These are phyloP conservation scores for Neonectria magnoliae DNA, from an alignment of 2,329 filamentous ascomycete species.

Conservation along the genomic window DNA sequence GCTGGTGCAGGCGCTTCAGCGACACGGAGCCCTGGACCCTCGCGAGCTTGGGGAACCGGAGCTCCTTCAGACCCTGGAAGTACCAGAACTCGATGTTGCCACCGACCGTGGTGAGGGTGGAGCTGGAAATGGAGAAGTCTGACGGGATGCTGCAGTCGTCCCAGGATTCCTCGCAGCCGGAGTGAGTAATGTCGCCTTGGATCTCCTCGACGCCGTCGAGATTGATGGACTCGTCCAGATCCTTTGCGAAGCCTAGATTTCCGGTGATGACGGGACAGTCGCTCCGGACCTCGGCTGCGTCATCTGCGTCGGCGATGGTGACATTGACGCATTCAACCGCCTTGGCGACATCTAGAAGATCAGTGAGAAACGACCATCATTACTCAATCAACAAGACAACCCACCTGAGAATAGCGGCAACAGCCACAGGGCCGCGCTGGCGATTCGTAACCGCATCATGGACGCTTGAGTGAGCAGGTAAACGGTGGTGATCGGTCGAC, in stretches of 20 bases:
- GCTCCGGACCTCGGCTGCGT: constrained; percentile 21
- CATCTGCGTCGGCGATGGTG: constrained; percentile 24
- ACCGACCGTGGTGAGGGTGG: constrained; percentile 24
- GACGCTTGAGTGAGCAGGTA: not conserved
- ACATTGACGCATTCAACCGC: constrained; percentile 25
- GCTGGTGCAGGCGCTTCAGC: constrained; percentile 20
- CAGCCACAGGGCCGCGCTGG: constrained; percentile 8
- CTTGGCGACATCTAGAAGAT: constrained; percentile 1
- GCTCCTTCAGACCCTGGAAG: constrained; percentile 27
- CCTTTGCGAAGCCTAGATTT: constrained; percentile 7
- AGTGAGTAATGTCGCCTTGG: constrained; percentile 18
- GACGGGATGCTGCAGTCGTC: constrained; percentile 6
- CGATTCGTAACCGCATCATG: constrained; percentile 8
- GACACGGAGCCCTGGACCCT: constrained; percentile 17
- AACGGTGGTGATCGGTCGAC: not conserved
- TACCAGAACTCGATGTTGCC: constrained; percentile 18
- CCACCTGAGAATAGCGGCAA: constrained; percentile 9
- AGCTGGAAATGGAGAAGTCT: constrained; percentile 23
- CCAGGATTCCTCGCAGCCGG: constrained; percentile 5
- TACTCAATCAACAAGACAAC: not conserved
- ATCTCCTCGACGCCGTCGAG: constrained; percentile 27
- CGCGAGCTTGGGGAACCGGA: constrained; percentile 24
- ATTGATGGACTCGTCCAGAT: constrained; percentile 20
- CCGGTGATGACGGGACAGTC: constrained; percentile 25
- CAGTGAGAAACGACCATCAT: not conserved